Percentiles rank a stretch among this genome's conserved stretches.
phyloP scores from a whole-genome alignment of 306 rosid genomes.

The Notholithocarpus densiflorus region DNA sequence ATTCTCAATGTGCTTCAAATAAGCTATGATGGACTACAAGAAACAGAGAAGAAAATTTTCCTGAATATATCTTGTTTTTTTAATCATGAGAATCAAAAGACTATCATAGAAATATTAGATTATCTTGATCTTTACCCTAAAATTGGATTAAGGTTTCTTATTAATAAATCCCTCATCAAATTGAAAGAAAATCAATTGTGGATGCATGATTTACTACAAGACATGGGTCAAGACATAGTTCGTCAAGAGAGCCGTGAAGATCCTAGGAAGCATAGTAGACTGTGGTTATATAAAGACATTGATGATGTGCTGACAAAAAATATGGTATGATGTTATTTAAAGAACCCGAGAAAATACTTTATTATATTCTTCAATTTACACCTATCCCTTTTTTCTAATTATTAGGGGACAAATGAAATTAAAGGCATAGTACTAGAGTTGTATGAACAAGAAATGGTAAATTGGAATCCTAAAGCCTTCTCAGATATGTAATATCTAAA shows the following conservation, averaged over 20 bases:
- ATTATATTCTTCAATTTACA: not conserved
- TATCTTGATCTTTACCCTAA: not conserved
- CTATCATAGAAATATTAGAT: constrained; percentile 8
- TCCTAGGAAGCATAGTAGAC: constrained; percentile 2
- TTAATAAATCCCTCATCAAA: constrained; percentile 17
- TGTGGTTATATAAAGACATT: constrained; percentile 19
- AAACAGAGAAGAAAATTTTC: constrained; percentile 1
- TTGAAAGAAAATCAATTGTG: not conserved
- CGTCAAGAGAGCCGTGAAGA: not conserved
- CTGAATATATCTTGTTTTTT: constrained; percentile 21
- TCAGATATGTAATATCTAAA: no score
- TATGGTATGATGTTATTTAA: not conserved
- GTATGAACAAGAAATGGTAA: not conserved
- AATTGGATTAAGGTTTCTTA: constrained; percentile 3
- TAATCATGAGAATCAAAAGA: not conserved
- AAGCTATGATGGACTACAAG: not conserved
- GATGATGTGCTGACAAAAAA: not conserved
- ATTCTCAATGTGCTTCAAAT: not conserved
- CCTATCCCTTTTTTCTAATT: not conserved
- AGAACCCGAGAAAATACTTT: no score
- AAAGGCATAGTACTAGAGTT: not conserved
- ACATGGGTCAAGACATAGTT: constrained; percentile 21
- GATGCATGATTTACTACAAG: constrained; percentile 25
- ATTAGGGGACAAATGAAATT: not conserved
- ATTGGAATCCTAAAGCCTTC: no score